These are phyloP conservation scores for Pseudohalonectria lignicola DNA, from an alignment of 2,329 filamentous ascomycete genomes.

Conservation along the genomic window DNA sequence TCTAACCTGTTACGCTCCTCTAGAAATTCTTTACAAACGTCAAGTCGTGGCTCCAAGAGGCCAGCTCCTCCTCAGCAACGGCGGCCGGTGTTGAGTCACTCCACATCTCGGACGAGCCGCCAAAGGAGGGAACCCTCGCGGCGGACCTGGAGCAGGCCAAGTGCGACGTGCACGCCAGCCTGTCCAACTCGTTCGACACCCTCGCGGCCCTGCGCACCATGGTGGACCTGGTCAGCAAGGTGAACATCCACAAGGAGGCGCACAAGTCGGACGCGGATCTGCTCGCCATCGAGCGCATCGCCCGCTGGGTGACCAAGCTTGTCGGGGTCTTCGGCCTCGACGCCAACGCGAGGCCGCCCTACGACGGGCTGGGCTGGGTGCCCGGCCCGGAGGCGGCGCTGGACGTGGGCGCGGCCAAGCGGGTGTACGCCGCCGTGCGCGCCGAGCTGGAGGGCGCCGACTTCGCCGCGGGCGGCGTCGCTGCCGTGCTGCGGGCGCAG, in stretches of 20 bases:
- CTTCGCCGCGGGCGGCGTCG: constrained; percentile 12
- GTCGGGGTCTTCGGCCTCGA: constrained; percentile 79
- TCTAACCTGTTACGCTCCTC: constrained; percentile 3
- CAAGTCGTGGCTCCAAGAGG: constrained; percentile 3
- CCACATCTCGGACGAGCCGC: neutral
- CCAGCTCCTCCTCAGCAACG: neutral
- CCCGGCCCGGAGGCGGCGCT: constrained; percentile 30
- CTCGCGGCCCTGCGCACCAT: constrained; percentile 69
- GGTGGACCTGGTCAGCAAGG: constrained; percentile 64
- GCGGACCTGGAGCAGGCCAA: constrained; percentile 28
- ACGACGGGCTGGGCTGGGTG: constrained; percentile 41
- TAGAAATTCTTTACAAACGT: constrained; percentile 17
- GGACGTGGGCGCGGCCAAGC: constrained; percentile 22
- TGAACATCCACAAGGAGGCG: constrained; percentile 49
- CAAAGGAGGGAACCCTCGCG: neutral
- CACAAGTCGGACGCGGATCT: constrained; percentile 17
- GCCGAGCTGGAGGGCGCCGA: neutral
- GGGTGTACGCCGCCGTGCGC: neutral
- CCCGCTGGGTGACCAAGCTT: constrained; percentile 72
- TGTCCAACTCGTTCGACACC: constrained; percentile 84
- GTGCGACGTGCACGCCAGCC: constrained; percentile 42
- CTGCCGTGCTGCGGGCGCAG: constrained; percentile 15
- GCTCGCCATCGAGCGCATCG: constrained; percentile 44
- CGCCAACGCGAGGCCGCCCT: constrained; percentile 30
- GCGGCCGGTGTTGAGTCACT: constrained; percentile 2